A percentile compares a stretch with the other conserved stretches of the same genome.
phyloP scores from a whole-genome alignment of 2,329 filamentous ascomycete genomes.

The Trichoderma breve region DNA sequence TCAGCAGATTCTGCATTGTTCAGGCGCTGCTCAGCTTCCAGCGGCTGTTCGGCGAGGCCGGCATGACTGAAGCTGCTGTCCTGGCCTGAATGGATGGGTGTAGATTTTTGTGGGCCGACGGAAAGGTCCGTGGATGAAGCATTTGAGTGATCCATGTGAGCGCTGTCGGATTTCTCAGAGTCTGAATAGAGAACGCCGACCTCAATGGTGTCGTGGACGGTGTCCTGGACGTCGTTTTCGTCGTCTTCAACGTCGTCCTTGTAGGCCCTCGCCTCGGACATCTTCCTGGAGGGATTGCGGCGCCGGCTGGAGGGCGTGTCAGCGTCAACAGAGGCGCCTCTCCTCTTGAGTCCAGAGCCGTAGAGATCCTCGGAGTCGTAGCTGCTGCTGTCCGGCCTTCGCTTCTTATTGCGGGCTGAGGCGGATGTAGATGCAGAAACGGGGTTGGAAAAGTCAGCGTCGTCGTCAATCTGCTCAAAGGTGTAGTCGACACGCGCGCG shows the following conservation, averaged over 20 bases:
- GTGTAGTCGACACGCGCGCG: slow-evolving; percentile 58
- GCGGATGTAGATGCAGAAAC: neutral
- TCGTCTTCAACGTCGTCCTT: slow-evolving; percentile 34
- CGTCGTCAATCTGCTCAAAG: slow-evolving; percentile 52
- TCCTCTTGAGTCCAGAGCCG: slow-evolving; percentile 33
- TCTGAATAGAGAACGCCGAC: slow-evolving; percentile 46
- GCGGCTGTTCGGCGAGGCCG: neutral
- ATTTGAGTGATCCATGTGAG: slow-evolving; percentile 28
- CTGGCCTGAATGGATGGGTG: slow-evolving; percentile 18
- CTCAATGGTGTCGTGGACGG: slow-evolving; percentile 58
- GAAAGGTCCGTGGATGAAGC: slow-evolving; percentile 31
- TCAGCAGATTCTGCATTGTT: neutral
- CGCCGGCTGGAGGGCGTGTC: slow-evolving; percentile 39
- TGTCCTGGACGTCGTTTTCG: slow-evolving; percentile 54
- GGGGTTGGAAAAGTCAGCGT: slow-evolving; percentile 36
- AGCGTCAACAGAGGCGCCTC: slow-evolving; percentile 37
- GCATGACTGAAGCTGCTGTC: neutral
- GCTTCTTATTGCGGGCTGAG: slow-evolving; percentile 38
- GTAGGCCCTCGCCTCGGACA: slow-evolving; percentile 34
- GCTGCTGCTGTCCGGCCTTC: slow-evolving; percentile 35
- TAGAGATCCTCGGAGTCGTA: slow-evolving; percentile 37
- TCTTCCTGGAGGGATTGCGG: slow-evolving; percentile 42
- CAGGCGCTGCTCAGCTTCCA: neutral
- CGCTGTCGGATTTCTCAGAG: slow-evolving; percentile 32
- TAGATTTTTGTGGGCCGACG: slow-evolving; percentile 24